These are phyloP conservation scores for Cryptococcus sp. DNA, from an alignment of 1,284 basidiomycete genomes.

Conservation along the genomic window DNA sequence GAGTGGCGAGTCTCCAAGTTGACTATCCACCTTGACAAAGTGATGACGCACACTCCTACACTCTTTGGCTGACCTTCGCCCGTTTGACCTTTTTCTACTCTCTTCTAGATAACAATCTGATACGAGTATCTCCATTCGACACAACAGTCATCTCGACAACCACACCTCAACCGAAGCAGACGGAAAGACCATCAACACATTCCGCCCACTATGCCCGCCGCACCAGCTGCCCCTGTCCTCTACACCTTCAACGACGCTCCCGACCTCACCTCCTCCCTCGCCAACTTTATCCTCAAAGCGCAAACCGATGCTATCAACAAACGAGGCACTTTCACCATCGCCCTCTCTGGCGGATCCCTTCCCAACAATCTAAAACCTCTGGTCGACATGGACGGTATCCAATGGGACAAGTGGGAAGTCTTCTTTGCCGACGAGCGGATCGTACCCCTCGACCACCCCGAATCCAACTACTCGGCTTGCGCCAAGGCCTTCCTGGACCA, in stretches of 20 bases:
- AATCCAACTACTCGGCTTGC: constrained; percentile 85
- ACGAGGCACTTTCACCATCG: constrained; percentile 83
- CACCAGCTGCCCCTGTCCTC: constrained; percentile 58
- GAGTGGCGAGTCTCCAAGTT: no score
- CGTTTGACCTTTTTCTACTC: no score
- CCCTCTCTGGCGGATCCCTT: constrained; percentile 87
- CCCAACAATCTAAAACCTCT: constrained; percentile 76
- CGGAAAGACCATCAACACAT: no score
- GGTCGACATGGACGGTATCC: constrained; percentile 60
- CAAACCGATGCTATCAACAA: constrained; percentile 86
- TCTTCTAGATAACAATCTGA: no score
- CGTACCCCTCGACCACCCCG: constrained; percentile 84
- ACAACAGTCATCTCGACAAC: no score
- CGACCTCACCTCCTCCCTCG: constrained; percentile 59
- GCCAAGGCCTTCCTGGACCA: constrained; percentile 71
- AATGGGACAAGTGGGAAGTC: constrained; percentile 97
- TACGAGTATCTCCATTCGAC: no score
- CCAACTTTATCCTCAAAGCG: constrained; percentile 76
- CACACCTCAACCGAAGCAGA: no score
- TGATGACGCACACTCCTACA: no score
- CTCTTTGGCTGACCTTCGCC: no score
- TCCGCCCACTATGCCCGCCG: constrained; percentile 28
- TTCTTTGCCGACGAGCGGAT: constrained; percentile 95
- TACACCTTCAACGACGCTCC: constrained; percentile 60
- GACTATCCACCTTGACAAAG: no score